These are phyloP conservation scores for Pythium rhizo-oryzae DNA, from an alignment of 352 stramenopile genomes.

Conservation along the genomic window DNA sequence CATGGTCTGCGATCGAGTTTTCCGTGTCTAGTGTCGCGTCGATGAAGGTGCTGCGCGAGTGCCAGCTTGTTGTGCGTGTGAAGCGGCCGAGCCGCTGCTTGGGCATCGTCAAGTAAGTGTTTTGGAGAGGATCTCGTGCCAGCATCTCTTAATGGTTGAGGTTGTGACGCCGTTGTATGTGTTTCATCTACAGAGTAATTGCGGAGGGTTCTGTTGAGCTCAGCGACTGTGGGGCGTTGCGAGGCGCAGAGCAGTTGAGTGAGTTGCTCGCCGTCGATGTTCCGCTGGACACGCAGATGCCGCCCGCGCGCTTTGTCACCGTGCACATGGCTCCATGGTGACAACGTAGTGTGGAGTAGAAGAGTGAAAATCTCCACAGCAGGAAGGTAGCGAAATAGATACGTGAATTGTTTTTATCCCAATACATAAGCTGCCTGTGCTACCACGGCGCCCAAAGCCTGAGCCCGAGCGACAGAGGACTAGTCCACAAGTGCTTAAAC, in stretches of 20 bases:
- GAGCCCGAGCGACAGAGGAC: background rate
- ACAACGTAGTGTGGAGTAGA: too few species aligned
- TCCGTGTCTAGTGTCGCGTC: background rate
- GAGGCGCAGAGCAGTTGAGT: background rate
- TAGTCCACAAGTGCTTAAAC: background rate
- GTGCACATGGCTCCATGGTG: background rate
- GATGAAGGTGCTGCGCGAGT: constrained; percentile 18
- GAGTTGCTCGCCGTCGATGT: background rate
- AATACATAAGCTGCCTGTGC: background rate
- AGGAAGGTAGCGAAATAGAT: constrained; percentile 1
- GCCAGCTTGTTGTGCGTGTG: background rate
- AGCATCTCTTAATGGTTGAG: too few species aligned
- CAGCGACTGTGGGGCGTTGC: background rate
- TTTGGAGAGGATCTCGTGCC: background rate
- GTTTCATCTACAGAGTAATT: background rate
- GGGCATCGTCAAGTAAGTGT: constrained; percentile 20
- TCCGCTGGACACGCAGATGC: background rate
- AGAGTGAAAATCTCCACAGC: background rate
- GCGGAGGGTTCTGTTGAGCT: background rate
- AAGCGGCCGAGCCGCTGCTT: constrained; percentile 26
- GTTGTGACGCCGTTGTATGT: too few species aligned
- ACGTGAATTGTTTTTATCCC: background rate
- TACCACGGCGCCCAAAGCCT: background rate
- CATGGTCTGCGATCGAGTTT: constrained; percentile 17
- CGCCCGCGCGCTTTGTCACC: background rate